Evolutionary conservation across 352 stramenopile species (phyloP).

Genomic region (Pythium apleroticum): DNA sequence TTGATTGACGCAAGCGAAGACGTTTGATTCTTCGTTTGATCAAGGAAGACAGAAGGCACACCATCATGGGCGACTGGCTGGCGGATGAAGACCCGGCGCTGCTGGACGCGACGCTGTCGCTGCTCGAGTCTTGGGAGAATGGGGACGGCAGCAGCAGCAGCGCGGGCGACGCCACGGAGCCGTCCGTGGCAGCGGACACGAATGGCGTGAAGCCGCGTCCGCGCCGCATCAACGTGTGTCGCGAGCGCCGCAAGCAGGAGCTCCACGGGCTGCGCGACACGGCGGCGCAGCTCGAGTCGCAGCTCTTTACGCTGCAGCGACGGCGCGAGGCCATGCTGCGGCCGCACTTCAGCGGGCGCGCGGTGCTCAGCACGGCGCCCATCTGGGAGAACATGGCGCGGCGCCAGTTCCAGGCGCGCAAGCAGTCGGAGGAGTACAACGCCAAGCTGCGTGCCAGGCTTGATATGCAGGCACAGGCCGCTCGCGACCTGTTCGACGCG

Average conservation of each 20-base stretch:
- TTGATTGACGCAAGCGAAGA: not conserved
- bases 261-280: constrained; percentile 30
- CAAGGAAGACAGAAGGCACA: not conserved
- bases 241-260: constrained; percentile 34
- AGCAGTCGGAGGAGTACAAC: constrained; percentile 19
- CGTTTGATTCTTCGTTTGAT: not conserved
- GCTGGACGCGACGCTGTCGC: constrained; percentile 20
- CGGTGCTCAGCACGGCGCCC: constrained; percentile 15
- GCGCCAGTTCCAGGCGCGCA: constrained; percentile 25
- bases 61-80: not conserved
- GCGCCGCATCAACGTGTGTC: constrained; percentile 20
- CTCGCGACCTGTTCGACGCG: constrained; percentile 12
- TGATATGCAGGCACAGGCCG: constrained; percentile 4
- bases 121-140: constrained; percentile 18
- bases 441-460: constrained; percentile 12
- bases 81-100: constrained; percentile 19
- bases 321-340: constrained; percentile 11
- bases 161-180: not conserved
- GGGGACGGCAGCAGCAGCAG: not conserved
- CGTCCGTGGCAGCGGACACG: not conserved
- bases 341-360: constrained; percentile 12
- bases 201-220: not conserved
- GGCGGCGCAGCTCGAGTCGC: constrained; percentile 22
- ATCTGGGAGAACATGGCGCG: constrained; percentile 30
- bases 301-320: constrained; percentile 27